Evolutionary conservation across 1,284 basidiomycete genomes (phyloP), one percentile per base, ranked within the genome.

Genomic region (Papiliotrema laurentii): DNA sequence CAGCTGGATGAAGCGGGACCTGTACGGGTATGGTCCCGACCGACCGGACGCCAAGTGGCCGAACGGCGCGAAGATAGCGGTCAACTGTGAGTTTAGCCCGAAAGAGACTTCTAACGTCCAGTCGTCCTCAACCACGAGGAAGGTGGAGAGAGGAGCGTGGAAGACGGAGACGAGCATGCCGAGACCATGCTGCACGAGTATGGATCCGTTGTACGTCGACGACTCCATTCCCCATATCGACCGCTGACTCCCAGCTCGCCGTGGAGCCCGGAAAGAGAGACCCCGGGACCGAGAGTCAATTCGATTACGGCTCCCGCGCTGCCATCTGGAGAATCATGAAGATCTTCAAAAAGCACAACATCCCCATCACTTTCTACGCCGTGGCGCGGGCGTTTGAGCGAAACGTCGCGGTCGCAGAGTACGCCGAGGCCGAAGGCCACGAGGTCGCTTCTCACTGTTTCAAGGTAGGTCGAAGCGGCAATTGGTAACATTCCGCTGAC

Each of bases 11-110:
- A 43, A 59, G 16, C 19, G 44, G 21, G 44, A 63, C 43, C 49
- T 59, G 5, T 52, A 43, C 44, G 61, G 64, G 27, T 66, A 68
- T 47, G 64, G 61, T 11, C 57, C 52, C 9, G 53, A 55, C 37
- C 55, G 59, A 19, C 66, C 66, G 4, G 57, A 60, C 49, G 55
- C 60, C 28, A 65, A 66, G 39, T 65, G 63, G 61, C 66, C 66
- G 4, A 58, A 59, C 10, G 57, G 56, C 16, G 61, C 61, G 25
- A 63, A 63, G 50, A 66, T 68, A 26, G 64, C 64, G n/a, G 63
- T 68, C 40, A 63, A 65, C 44, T 66, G 60, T 56, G 21, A 18
- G 49, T 51, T 43, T 47, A 9, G 14, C 27, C 21, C 2, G 7
- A 7, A 18, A 16, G 10, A 7, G 2, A 4, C 4, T 4, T 16